phyloP scores from a whole-genome alignment of 2,329 filamentous ascomycete species.

The Epichloe hybrida region DNA sequence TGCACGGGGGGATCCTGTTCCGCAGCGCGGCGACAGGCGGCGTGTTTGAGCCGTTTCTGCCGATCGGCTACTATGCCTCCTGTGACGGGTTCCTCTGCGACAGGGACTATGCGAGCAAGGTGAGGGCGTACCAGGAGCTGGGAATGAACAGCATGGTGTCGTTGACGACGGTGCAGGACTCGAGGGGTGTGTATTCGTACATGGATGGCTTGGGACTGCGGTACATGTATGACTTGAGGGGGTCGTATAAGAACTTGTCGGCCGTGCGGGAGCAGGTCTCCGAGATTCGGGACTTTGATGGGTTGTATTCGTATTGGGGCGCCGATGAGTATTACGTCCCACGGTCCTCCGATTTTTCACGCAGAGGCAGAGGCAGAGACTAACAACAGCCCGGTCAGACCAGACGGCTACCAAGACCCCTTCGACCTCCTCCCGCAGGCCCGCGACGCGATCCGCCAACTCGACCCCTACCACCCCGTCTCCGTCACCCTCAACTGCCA shows the following conservation, averaged over 20 bases:
- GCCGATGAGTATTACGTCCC: slow-evolving; percentile 26
- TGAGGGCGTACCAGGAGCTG: slow-evolving; percentile 20
- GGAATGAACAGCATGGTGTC: slow-evolving; percentile 33
- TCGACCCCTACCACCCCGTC: slow-evolving; percentile 50
- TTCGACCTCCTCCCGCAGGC: slow-evolving; percentile 31
- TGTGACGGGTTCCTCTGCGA: slow-evolving; percentile 30
- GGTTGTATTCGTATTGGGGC: slow-evolving; percentile 31
- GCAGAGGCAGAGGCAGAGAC: not conserved
- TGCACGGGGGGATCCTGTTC: slow-evolving; percentile 30
- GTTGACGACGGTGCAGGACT: slow-evolving; percentile 25
- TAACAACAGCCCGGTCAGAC: slow-evolving; percentile 14
- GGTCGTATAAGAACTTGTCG: slow-evolving; percentile 29
- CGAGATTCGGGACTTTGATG: slow-evolving; percentile 24
- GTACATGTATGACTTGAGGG: slow-evolving; percentile 32
- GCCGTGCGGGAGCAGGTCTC: slow-evolving; percentile 25
- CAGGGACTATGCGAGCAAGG: slow-evolving; percentile 20
- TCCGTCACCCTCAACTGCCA: slow-evolving; percentile 47
- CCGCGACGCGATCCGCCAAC: slow-evolving; percentile 28
- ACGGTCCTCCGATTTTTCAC: not conserved
- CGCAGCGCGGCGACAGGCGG: slow-evolving; percentile 21
- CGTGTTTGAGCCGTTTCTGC: slow-evolving; percentile 26
- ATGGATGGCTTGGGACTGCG: slow-evolving; percentile 25
- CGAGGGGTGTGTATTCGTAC: slow-evolving; percentile 22
- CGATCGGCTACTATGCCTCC: slow-evolving; percentile 30
- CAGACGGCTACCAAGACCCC: slow-evolving; percentile 42